Base-by-base conservation (phyloP, 169 alveolate species). In the Babesia ovata region DNA sequence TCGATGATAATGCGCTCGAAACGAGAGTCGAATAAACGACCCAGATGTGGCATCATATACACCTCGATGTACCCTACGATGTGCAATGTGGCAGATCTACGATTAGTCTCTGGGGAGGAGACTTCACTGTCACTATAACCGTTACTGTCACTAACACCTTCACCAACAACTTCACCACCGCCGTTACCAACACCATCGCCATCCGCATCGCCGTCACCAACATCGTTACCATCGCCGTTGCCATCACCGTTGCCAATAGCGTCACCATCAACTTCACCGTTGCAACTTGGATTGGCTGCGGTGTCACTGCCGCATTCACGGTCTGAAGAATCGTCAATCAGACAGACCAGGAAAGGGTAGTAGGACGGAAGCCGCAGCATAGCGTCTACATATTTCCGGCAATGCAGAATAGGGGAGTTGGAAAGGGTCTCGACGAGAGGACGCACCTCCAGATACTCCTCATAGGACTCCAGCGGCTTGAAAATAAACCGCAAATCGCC, bases 1-100 rank as follows among this genome's bases (percentile, higher is more conserved):
- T 82, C 65, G 14, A 86, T 82, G 17, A 89, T 78, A 42, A 89
- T 86, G 33, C 94, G 70, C 84, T 89, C 94, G 45, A 89, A 61
- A 21, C 94, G 78, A 50, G 91, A 85, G 70, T 89, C 94, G 66
- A 79, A 89, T 46, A 53, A 39, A 48, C 94, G 78, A n/a, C 91
- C 94, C 88, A 89, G 66, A 65, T 89, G 94, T 33, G 91, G 91
- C 70, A 89, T 39, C 57, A 72, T 60, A 60, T 89, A 86, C 29
- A 89, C 70, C 69, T 89, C 94, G 61, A 81, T 54, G 71, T 89
- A 89, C 13, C 91, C 94, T 17, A 89, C 85, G 50, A 83, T 73
- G n/a, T 67, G 50, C 14, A 8, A 13, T 33, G 39, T 33, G 39
- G 39, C 39, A 6, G 39, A 6, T 33, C 60, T 50, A 22, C 66